phyloP scores from a whole-genome alignment of 108 stramenopile species.

The Nitzschia palea region DNA sequence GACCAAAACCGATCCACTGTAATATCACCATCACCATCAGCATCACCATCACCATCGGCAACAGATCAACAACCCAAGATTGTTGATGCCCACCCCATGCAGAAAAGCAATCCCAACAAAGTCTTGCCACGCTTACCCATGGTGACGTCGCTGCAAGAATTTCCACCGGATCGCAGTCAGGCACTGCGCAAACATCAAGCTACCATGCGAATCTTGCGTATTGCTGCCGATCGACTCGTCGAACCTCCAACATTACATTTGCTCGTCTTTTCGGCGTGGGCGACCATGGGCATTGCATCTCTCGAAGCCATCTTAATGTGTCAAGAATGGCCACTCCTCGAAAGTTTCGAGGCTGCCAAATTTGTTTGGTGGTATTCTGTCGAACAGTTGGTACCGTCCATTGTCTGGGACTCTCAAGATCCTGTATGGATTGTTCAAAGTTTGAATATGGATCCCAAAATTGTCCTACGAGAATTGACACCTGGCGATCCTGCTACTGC shows the following conservation, averaged over 20 bases:
- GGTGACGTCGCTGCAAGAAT: not conserved
- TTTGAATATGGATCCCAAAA: slow-evolving; percentile 12
- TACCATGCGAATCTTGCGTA: not conserved
- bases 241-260: slow-evolving; percentile 15
- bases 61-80: too few species aligned
- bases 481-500: not conserved
- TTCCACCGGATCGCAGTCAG: not conserved
- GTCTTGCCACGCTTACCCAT: slow-evolving; percentile 1
- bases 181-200: not conserved
- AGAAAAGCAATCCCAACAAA: not conserved
- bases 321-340: slow-evolving; percentile 1
- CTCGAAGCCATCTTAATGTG: slow-evolving; percentile 6
- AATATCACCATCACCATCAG: not conserved
- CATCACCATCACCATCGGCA: not conserved
- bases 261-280: not conserved
- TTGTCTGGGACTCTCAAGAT: slow-evolving; percentile 27
- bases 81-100: not conserved
- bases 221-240: slow-evolving; percentile 2
- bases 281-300: not conserved
- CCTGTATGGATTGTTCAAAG: not conserved
- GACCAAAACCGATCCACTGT: not conserved
- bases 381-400: slow-evolving; percentile 17
- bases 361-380: slow-evolving; percentile 24
- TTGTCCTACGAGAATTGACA: slow-evolving; percentile 12
- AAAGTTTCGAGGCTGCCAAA: not conserved